Percentiles rank a stretch among this genome's conserved stretches.
These are phyloP conservation scores for Tylopilus subfusipes DNA, from an alignment of 768 basidiomycete species.

Conservation along the genomic window DNA sequence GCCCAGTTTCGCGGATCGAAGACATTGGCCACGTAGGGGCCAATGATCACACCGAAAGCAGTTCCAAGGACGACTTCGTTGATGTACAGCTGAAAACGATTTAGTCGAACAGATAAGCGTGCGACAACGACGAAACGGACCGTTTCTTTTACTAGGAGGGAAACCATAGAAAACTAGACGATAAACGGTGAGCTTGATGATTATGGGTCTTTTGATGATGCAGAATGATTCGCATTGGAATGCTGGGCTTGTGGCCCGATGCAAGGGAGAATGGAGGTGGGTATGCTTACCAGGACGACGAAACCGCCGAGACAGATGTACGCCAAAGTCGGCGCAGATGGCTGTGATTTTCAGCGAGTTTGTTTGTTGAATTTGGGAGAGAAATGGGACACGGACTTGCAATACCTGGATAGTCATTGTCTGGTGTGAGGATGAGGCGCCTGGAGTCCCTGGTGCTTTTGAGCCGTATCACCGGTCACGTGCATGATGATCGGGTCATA, in stretches of 20 bases:
- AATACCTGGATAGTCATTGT: slow-evolving; percentile 23
- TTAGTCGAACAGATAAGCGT: not conserved
- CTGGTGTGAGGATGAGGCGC: not conserved
- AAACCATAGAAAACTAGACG: slow-evolving; percentile 76
- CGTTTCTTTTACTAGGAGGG: slow-evolving; percentile 78
- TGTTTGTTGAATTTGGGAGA: slow-evolving; percentile 1
- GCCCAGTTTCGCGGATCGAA: slow-evolving; percentile 82
- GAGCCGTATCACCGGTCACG: not conserved
- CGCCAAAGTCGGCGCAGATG: slow-evolving; percentile 49
- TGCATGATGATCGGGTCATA: not conserved
- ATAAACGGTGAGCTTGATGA: not conserved
- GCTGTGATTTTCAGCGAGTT: slow-evolving; percentile 38
- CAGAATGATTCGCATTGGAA: not conserved
- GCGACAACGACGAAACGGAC: slow-evolving; percentile 33
- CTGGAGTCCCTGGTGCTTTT: too few species aligned
- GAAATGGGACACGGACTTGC: slow-evolving; percentile 21
- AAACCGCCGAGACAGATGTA: slow-evolving; percentile 65
- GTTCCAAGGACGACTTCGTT: slow-evolving; percentile 95
- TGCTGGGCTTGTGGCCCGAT: not conserved
- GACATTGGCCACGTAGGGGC: slow-evolving; percentile 66
- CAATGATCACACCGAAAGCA: slow-evolving; percentile 54
- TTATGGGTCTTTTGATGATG: not conserved
- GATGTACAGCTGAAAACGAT: slow-evolving; percentile 60
- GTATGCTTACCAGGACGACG: slow-evolving; percentile 40
- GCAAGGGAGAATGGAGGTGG: not conserved